Base-by-base conservation (phyloP, 768 basidiomycete species). In the Gloeostereum incarnatum region DNA sequence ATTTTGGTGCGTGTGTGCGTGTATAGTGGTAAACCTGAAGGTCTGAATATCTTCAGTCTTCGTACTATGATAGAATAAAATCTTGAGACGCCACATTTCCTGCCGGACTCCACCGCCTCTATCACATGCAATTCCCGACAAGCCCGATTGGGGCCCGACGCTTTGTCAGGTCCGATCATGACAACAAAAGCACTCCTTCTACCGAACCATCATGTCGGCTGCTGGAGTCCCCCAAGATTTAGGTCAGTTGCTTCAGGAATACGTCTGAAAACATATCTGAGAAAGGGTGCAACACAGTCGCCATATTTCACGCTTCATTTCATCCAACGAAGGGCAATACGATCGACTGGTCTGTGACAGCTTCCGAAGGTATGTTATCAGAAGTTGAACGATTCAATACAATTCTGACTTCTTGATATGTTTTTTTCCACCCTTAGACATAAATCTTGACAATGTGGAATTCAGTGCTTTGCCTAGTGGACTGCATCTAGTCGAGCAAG, bases 401-500 rank as follows among this genome's bases (percentile, higher is more conserved):
- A 27, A n/a, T 36, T 36, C 22, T 10, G 9, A 9, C 11, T 36
- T 9, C 36, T 33, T 38, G 14, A 14, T 7, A 3, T 6, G 35
- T 22, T 6, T 24, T 11, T 24, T 27, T 39, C 13, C 31, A 38
- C 20, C 22, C 19, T 13, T 34, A 86, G 85, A 80, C 51, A 51
- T 86, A 38, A 71, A 66, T 45, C 66, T 88, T 13, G 75, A 78
- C 20, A 68, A 75, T 48, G 66, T 90, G 37, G 88, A 90, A 56
- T 91, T 88, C 56, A 87, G 73, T 47, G 75, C 76, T 5, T 66
- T 91, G 8, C 88, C 88, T 0, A 88, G 85, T 45, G 87, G 87
- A 1, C 62, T 91, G 4, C 88, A 91, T 56, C 62, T 79, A 0
- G 73, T 90, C 17, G 85, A 88, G 47, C 68, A 71, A 24, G 87